Base-by-base conservation (phyloP, 2,329 filamentous ascomycete genomes). In the Cadophora sp. region DNA sequence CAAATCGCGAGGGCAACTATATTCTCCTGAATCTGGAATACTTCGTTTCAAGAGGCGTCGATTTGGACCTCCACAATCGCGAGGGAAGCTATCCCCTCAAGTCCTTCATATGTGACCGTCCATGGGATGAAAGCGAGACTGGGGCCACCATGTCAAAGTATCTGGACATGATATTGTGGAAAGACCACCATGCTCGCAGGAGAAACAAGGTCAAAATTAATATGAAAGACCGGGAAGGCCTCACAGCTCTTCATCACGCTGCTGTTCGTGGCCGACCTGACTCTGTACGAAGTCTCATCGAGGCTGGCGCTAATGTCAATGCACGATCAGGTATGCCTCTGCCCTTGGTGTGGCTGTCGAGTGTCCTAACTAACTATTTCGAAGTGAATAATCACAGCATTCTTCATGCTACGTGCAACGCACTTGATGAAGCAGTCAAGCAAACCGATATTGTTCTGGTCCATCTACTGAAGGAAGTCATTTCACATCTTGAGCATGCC, bases 101-200 rank as follows among this genome's bases (percentile, higher is more conserved):
- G 13, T 51, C 56, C 14, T 65, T 65, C 24, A 55, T 61, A 1
- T 48, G 39, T 1, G 58, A 61, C 16, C 56, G 63, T 9, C 48
- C 63, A 18, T 27, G 36, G 9, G n/a, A 60, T 13, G 59, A 59
- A 20, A n/a, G 64, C 14, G 65, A 65, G 20, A 65, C 63, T 1
- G 56, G 63, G 24, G 63, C 65, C 30, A 68, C 67, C 1, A 66
- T 69, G 59, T 69, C 63, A 14, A 71, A 71, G 48, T 69, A 71
- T 27, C 60, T 71, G 6, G 63, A 65, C 30, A 50, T 50, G 16
- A 48, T 65, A 1, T 47, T 65, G 4, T 65, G 63, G 67, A 65
- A 62, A 53, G 64, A 69, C 47, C 22, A 27, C 4, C 30, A 48
- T 30, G 22, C 39, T 2, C 56, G 61, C 14, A 20, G 50, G 1